Evolutionary conservation across 306 rosid species (phyloP).

Genomic region (Morella rubra): DNA sequence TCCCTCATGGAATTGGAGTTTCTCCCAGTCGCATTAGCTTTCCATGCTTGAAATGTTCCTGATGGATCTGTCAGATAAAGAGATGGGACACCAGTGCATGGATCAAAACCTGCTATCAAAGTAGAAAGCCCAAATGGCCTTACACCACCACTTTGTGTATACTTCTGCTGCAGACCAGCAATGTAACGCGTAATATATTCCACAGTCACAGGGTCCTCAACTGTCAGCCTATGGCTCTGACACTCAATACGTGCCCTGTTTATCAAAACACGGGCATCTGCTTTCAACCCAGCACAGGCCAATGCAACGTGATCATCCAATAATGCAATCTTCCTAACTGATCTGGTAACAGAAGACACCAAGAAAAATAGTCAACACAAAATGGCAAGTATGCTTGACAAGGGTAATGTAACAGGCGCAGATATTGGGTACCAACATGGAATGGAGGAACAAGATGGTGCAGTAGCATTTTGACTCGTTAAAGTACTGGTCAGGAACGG

Average conservation of each 20-base stretch:
- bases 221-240: slow-evolving; percentile 61
- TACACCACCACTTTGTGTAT: slow-evolving; percentile 65
- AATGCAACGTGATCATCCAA: slow-evolving; percentile 53
- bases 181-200: slow-evolving; percentile 58
- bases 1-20: slow-evolving; percentile 58
- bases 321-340: slow-evolving; percentile 53
- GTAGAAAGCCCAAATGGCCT: slow-evolving; percentile 61
- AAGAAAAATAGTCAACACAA: not conserved
- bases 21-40: slow-evolving; percentile 63
- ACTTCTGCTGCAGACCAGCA: slow-evolving; percentile 62
- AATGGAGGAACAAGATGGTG: no score
- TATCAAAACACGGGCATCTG: slow-evolving; percentile 58
- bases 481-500: no score
- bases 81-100: slow-evolving; percentile 38
- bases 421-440: not conserved
- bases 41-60: slow-evolving; percentile 61
- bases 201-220: slow-evolving; percentile 58
- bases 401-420: not conserved
- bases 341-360: slow-evolving; percentile 26
- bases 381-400: not conserved
- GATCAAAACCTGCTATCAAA: slow-evolving; percentile 54
- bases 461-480: no score
- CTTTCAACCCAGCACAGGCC: slow-evolving; percentile 61
- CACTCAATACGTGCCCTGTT: slow-evolving; percentile 58
- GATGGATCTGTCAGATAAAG: slow-evolving; percentile 60